Base-by-base conservation (phyloP, 805 yeast genomes). In the Metschnikowia vanudenii region DNA sequence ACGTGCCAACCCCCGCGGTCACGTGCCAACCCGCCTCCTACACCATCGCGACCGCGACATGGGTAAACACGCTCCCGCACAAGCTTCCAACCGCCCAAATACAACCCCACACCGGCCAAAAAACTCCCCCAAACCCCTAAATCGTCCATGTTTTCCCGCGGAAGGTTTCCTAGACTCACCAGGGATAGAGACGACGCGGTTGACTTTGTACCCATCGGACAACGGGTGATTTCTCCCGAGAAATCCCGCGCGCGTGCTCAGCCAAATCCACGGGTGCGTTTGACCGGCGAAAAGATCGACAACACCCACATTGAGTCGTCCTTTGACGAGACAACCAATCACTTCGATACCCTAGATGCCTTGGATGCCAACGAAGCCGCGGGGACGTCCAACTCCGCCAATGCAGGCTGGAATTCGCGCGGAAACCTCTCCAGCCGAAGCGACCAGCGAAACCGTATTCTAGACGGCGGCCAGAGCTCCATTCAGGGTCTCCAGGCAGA, bases 181-280 rank as follows among this genome's bases (percentile, higher is more conserved):
- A 55, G 59, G 19, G 59, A 48, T 46, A 43, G 39, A 17, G 48
- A 48, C 16, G 44, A 52, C 28, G 44, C 43, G 17, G 57, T 54
- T 19, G 64, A 61, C 50, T 61, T 61, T 44, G 56, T 64, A 3
- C 65, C 65, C 11, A 59, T 61, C 4, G 65, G 65, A 6, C 54
- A 50, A 41, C 53, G 60, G 14, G 46, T 39, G 19, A 41, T 28
- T 8, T 31, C 43, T 28, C 45, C 39, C 35, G 44, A 45, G 18
- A 39, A 36, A 11, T 30, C 12, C 29, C 47, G 26, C 11, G 34
- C 24, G 7, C 42, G 28, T 35, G 18, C 37, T 10, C 33, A 8
- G 11, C 11, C 24, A 12, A 49, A 24, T 20, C 2, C 42, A 5
- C 22, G 45, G 14, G 48, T 45, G 4, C 43, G 41, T 2, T 43